Evolutionary conservation across 129 eudicot species (phyloP), one percentile per base, ranked within the genome.

Genomic region (Arctium minus): DNA sequence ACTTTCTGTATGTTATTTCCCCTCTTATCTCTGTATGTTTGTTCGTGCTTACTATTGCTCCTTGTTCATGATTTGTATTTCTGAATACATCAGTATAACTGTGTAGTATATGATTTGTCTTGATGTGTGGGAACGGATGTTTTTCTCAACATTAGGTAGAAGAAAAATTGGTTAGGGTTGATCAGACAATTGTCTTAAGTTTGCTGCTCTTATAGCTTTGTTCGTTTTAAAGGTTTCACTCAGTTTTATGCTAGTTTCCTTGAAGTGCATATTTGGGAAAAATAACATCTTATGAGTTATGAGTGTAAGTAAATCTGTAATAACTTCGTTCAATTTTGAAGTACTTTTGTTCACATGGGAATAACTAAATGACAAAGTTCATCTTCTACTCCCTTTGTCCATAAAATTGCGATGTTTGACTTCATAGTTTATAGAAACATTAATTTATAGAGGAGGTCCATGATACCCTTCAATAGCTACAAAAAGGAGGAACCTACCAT

Each of bases 1-100:
- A 39, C 97, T 94, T 71, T 92, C 97, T 73, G 98, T 95, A 91
- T 46, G 98, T 84, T 64, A 17, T 46, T 29, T 65, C 84, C 65
- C 31, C 77, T 33, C 72, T 22, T 84, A 17, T 79, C 33, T 27
- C 10, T 80, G 3, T 18, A 4, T 80, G 17, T 80, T 30, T 44
- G 30, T 44, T 70, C 10, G 13, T 77, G 50, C 33, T 9, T 77
- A 1, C 18, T 44, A 77, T 83, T 77, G 46, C 73, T 70, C 53
- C 75, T 75, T 31, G 70, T 70, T 78, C 70, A 53, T 15, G 72
- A 76, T 83, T 76, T 44, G 27, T 80, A 60, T 44, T 69, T 76
- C 70, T 72, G 70, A 70, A 32, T 22, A 3, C 32, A 70, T 80
- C 13, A 44, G 32, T 72, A 22, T 18, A 37, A 74, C 40, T 81